phyloP scores from a whole-genome alignment of 208 protist species.

The Acanthamoeba royreba region DNA sequence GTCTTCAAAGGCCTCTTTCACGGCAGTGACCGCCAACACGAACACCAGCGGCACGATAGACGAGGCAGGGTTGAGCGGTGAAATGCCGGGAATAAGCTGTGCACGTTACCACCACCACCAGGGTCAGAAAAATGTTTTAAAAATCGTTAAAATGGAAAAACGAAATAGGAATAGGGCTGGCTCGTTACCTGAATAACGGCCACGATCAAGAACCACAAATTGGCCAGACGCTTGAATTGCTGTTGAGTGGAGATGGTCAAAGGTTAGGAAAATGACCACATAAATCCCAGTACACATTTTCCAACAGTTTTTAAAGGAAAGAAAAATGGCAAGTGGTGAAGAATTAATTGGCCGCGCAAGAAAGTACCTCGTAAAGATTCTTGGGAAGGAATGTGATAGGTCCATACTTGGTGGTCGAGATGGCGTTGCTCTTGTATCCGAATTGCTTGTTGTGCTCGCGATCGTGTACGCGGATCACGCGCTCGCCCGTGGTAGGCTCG shows the following conservation, averaged over 20 bases:
- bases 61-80: conserved; percentile 90
- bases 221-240: conserved; percentile 45
- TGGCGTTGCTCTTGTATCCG: conserved; percentile 77
- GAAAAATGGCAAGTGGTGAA: neutral
- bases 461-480: neutral
- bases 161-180: neutral
- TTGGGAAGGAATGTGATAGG: conserved; percentile 91
- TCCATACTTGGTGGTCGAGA: conserved; percentile 93
- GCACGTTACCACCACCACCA: neutral
- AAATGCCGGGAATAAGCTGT: conserved; percentile 70
- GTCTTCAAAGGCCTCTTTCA: conserved; percentile 80
- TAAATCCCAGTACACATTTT: neutral
- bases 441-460: neutral
- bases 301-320: neutral
- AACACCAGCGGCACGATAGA: conserved; percentile 74
- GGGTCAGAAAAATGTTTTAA: neutral
- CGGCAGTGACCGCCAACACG: conserved; percentile 72
- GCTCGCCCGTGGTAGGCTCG: neutral
- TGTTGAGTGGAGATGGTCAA: neutral
- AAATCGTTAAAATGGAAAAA: neutral
- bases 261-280: neutral
- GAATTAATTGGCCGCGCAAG: conserved; percentile 78
- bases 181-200: conserved; percentile 48
- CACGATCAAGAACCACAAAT: conserved; percentile 48
- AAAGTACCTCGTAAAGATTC: conserved; percentile 92